Base-by-base conservation (phyloP, 164 flowering plant species). In the Chimonanthus praecox region DNA sequence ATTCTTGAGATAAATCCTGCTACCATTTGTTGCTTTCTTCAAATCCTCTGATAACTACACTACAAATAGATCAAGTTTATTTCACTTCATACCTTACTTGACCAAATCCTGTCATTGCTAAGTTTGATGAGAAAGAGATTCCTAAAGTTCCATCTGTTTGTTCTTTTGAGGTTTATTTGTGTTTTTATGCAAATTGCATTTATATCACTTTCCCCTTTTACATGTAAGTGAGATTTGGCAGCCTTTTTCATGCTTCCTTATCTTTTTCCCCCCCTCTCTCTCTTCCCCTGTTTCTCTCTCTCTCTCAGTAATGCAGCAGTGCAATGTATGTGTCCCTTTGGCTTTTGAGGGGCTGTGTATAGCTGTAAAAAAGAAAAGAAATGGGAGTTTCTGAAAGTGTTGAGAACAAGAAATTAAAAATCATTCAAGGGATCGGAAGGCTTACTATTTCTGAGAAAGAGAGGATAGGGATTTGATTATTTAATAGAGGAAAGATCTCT, bases 281-380 rank as follows among this genome's bases (percentile, higher is more conserved):
- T 33, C 33, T 1, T 33, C 33, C 33, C 33, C 33, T 33, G 33
- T 33, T 47, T 68, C 51, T 63, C 60, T 2, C 21, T 20, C 21
- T 20, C 60, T 68, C 44, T 66, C 68, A 66, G 47, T 48, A 66
- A 11, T 51, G 72, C 72, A 11, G 33, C 47, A 1, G 2, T 33
- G 33, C 33, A 33, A 33, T 33, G 33, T 33, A 66, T 43, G 68
- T 15, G 51, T 49, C 20, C 51, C 45, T 68, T 69, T 69, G 50
- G 72, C 51, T 62, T 44, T 58, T 71, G 58, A 49, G 64, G 73
- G 65, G 45, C 16, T 47, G 20, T 33, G 58, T 60, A 43, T 58
- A 71, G 62, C 64, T 45, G 64, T 62, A 6, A 45, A 71, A 51
- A 50, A 50, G 58, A 69, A 48, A 60, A 48, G 54, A 9, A 66